Evolutionary conservation across 2,329 filamentous ascomycete species (phyloP), one percentile per base, ranked within the genome.

Genomic region (Trichothecium sympodiale): DNA sequence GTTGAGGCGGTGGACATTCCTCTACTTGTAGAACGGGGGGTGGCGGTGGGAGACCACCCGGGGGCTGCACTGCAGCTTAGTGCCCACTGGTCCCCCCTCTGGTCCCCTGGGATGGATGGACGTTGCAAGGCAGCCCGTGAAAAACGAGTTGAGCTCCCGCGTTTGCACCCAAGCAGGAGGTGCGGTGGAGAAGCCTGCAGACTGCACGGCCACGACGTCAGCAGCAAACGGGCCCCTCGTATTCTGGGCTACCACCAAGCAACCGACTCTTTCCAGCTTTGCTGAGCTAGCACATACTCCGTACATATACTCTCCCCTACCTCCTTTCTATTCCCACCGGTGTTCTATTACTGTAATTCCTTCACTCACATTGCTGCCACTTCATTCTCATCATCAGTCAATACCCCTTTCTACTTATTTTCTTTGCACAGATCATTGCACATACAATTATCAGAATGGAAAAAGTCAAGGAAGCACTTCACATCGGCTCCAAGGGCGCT

Each of bases 391-490:
- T 25, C 32, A 31, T 20, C 17, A 17, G 26, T 16, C 20, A 35
- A 29, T 20, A 20, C 14, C 31, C 27, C 16, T 17, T 8, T 31
- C 5, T 20, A 5, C 17, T 29, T 16, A 31, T 14, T 34, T 37
- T 40, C 38, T 34, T 34, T 34, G 34, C 29, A 20, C 37, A n/a
- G 27, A 18, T 31, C 36, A 33, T 44, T 39, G 43, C 45, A 41
- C 41, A 41, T 39, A 46, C 38, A 40, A 36, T 28, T 30, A 37
- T 31, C 38, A 29, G 30, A 34, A 68, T 66, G 61, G 57, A 64
- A 39, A 50, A 56, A 43, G 53, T 67, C 53, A 67, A 64, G 57
- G 49, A 62, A 40, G 47, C 53, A 20, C 52, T 66, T 38, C 48
- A 59, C 50, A 48, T 61, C 31, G 56, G 55, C 46, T 45, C 49